These are phyloP conservation scores for Kockovaella imperatae DNA, from an alignment of 768 basidiomycete species.

Conservation along the genomic window DNA sequence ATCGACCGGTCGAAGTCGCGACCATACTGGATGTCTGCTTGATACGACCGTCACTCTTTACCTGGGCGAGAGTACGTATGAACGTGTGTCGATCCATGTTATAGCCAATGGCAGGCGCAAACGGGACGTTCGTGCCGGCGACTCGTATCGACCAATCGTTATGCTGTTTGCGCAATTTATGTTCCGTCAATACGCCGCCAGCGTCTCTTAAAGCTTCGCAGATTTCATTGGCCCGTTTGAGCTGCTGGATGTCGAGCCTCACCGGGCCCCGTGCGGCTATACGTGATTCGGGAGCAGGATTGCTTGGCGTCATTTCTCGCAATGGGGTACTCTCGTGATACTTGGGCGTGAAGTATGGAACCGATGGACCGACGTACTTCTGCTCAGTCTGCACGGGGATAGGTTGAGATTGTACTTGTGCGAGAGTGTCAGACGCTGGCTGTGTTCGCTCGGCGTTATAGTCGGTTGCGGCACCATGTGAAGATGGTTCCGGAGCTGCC, in stretches of 20 bases:
- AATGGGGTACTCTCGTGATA: too few species aligned
- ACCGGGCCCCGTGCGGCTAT: background rate
- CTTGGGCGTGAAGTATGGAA: too few species aligned
- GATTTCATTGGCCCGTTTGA: slow-evolving; percentile 24
- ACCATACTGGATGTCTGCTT: slow-evolving; percentile 64
- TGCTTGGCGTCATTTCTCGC: background rate
- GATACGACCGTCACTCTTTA: slow-evolving; percentile 62
- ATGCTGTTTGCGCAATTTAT: slow-evolving; percentile 14
- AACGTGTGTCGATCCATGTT: slow-evolving; percentile 52
- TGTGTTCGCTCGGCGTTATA: too few species aligned
- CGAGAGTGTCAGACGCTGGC: too few species aligned
- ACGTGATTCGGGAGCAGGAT: background rate
- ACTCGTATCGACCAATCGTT: slow-evolving; percentile 18
- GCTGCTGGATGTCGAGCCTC: slow-evolving; percentile 19
- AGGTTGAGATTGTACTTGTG: too few species aligned
- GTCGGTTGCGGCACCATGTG: too few species aligned
- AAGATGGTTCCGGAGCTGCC: too few species aligned
- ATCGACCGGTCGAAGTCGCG: slow-evolving; percentile 55
- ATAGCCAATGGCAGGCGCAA: slow-evolving; percentile 18
- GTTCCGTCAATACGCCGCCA: slow-evolving; percentile 18
- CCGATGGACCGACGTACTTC: too few species aligned
- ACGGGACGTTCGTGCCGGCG: slow-evolving; percentile 26
- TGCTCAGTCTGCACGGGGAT: too few species aligned
- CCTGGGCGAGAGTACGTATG: slow-evolving; percentile 53
- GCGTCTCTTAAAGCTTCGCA: slow-evolving; percentile 15